phyloP scores from a whole-genome alignment of 129 eudicot species.

The Tagetes patula region DNA sequence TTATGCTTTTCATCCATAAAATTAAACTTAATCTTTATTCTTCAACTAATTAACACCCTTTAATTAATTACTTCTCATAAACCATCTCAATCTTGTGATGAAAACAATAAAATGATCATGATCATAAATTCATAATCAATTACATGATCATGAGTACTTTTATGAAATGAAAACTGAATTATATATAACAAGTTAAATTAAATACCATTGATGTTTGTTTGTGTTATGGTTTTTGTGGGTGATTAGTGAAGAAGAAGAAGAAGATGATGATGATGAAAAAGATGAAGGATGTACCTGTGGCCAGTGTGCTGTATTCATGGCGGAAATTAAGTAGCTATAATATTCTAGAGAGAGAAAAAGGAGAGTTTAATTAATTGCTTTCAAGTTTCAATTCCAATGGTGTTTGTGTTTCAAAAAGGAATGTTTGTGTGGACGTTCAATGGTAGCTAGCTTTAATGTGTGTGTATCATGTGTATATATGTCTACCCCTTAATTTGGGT shows the following conservation, averaged over 20 bases:
- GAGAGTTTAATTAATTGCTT: too few relatives aligned
- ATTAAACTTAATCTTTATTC: too few relatives aligned
- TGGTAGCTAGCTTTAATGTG: too few relatives aligned
- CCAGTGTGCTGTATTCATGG: conserved; percentile 83
- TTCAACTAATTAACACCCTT: conserved; percentile 17
- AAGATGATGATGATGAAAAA: conserved; percentile 26
- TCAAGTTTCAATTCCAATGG: too few relatives aligned
- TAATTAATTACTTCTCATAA: background rate
- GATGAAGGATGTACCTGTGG: conserved; percentile 60
- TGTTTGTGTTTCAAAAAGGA: background rate
- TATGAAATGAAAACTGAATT: conserved; percentile 16
- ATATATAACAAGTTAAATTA: background rate
- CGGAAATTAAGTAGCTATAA: conserved; percentile 28
- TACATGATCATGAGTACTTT: conserved; percentile 9
- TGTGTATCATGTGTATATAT: too few relatives aligned
- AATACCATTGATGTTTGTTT: background rate
- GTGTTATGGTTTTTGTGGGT: conserved; percentile 14
- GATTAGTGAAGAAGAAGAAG: conserved; percentile 23
- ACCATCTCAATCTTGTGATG: conserved; percentile 4
- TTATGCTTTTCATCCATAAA: conserved; percentile 36
- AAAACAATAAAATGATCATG: conserved; percentile 5
- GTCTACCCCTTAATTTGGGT: too few relatives aligned
- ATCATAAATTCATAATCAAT: background rate
- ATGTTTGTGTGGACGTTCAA: conserved; percentile 32
- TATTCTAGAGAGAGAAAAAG: conserved; percentile 27